A percentile compares a stretch with the other conserved stretches of the same genome.
Conservation (phyloP, 352 stramenopile species). For the Plasmopara muralis region DNA sequence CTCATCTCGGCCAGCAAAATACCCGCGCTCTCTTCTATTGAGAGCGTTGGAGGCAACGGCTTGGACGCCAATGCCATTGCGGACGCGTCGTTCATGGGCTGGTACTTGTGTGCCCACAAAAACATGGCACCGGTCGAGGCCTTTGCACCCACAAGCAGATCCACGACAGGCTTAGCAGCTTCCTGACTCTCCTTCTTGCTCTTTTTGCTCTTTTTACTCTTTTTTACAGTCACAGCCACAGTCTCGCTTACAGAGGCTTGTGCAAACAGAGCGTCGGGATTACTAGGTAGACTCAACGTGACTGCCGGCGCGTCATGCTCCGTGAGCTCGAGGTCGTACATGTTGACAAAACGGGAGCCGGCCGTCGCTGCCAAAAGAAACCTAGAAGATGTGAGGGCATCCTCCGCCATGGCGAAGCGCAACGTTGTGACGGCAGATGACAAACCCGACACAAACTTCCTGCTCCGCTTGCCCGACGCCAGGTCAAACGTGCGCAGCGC, state of each 20-base stretch:
- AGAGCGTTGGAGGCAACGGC: conserved; percentile 46
- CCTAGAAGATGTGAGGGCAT: conserved; percentile 28
- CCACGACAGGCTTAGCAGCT: conserved; percentile 17
- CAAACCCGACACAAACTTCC: conserved; percentile 64
- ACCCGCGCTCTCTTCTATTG: conserved; percentile 28
- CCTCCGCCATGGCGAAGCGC: conserved; percentile 40
- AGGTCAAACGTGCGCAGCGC: conserved; percentile 72
- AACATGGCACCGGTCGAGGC: conserved; percentile 57
- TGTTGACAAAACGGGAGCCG: conserved; percentile 72
- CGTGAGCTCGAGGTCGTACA: conserved; percentile 64
- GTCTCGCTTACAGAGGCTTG: conserved; percentile 21
- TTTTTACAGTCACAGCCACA: conserved; percentile 25
- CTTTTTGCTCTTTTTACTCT: conserved; percentile 55
- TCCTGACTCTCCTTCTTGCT: conserved; percentile 28
- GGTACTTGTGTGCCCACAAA: conserved; percentile 69
- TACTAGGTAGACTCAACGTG: conserved; percentile 72
- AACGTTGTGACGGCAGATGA: conserved; percentile 69
- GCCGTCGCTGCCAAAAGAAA: conserved; percentile 72
- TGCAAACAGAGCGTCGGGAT: conserved; percentile 39
- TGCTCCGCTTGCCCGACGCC: conserved; percentile 68
- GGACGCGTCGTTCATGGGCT: conserved; percentile 25
- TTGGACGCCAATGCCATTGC: conserved; percentile 46
- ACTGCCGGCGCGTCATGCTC: conserved; percentile 61
- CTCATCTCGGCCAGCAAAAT: conserved; percentile 39
- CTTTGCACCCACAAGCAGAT: conserved; percentile 57